Percentiles rank a stretch among this genome's conserved stretches.
Conservation (phyloP, 2,329 filamentous ascomycete genomes). For the Penicillium expansum region DNA sequence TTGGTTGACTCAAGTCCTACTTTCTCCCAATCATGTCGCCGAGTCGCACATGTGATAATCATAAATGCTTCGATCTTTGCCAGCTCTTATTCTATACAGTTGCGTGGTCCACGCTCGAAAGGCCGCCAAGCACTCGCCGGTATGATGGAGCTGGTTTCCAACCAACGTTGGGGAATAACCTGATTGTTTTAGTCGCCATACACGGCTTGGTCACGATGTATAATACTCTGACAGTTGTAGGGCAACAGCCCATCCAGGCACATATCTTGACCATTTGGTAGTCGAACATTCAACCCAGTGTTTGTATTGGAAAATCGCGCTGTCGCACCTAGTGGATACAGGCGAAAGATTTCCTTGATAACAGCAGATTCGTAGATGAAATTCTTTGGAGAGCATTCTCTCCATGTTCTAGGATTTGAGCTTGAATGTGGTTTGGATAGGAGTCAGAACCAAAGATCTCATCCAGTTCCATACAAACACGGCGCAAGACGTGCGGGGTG, state of each 20-base stretch:
- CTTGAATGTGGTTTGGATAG: too few relatives aligned
- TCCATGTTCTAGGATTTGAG: too few relatives aligned
- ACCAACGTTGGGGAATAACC: constrained; percentile 41
- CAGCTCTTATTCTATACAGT: constrained; percentile 52
- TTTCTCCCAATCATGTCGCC: constrained; percentile 19
- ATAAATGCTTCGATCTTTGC: constrained; percentile 44
- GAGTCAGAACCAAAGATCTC: too few relatives aligned
- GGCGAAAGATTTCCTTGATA: constrained; percentile 56
- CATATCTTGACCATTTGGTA: constrained; percentile 2
- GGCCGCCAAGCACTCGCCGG: constrained; percentile 47
- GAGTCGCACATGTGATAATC: constrained; percentile 15
- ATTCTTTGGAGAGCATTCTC: constrained; percentile 43
- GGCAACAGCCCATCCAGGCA: neutral
- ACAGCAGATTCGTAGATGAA: too few relatives aligned
- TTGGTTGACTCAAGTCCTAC: constrained; percentile 17
- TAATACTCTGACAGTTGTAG: constrained; percentile 3
- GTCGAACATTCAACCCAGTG: constrained; percentile 7
- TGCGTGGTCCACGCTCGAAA: constrained; percentile 50
- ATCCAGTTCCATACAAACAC: too few relatives aligned
- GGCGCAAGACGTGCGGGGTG: too few relatives aligned
- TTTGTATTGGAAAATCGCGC: constrained; percentile 11
- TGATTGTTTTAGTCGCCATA: constrained; percentile 16
- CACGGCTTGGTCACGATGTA: constrained; percentile 20
- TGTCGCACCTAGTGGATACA: constrained; percentile 46
- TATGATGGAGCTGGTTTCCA: constrained; percentile 26